Base-by-base conservation (phyloP, 352 stramenopile species). In the Pythium dissotocum region DNA sequence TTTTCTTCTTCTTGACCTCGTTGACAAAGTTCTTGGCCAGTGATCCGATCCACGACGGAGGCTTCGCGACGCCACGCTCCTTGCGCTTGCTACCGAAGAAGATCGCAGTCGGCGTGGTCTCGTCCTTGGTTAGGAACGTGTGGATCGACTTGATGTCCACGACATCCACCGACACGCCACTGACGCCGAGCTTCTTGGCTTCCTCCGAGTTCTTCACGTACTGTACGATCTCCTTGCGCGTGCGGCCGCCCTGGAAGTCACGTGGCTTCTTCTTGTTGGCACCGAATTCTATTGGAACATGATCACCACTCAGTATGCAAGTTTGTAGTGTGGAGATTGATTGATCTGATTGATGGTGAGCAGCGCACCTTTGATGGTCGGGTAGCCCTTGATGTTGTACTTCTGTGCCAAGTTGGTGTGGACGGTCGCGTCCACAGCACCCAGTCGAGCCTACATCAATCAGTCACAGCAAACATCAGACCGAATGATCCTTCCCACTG, bases 231-330 rank as follows among this genome's bases (percentile, higher is more conserved):
- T 91, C 86, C 38, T 67, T 72, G 46, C 72, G 67, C 4, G 81
- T 82, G 58, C 86, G 86, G 21, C 84, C 84, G 14, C 83, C 83
- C 26, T 80, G 80, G 71, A 91, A 94, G 60, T 92, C 86, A 32
- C 65, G 73, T 32, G 86, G 86, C 44, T 87, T 88, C 66, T 88
- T 91, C 78, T 94, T 94, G 68, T 92, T 91, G 40, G 77, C 76
- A 10, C 82, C 86, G 53, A 94, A 94, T 59, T 92, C 83, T 87
- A 30, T 16, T n/a, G 6, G 10, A 42, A 12, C 36, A 14, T 12
- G 7, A 14, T 48, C 55, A 18, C 7, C 33, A 10, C 2, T 12
- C 9, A 49, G 46, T 46, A 30, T 30, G 40, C 21, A 35, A 36
- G 33, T 30, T 6, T 9, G 13, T 1, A 13, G 28, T 12, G 7